Evolutionary conservation across 2,329 filamentous ascomycete species (phyloP), one percentile per base, ranked within the genome.

Genomic region (Colletotrichum destructivum): DNA sequence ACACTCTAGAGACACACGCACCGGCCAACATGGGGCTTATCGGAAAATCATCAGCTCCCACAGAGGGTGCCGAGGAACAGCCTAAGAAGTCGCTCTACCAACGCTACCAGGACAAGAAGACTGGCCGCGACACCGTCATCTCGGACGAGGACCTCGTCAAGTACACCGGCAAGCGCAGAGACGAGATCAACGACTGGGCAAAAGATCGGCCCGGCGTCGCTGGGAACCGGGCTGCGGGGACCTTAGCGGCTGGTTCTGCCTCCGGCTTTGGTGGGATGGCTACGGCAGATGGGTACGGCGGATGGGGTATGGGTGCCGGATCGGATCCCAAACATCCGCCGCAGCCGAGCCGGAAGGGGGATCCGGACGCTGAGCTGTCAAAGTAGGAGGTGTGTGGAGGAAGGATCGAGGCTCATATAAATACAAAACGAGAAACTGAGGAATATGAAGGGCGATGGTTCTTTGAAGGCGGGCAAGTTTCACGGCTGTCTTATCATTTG

Each of bases 121-220:
- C 75, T 47, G 75, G 77, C 56, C 71, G 74, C 40, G 38, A 69
- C 52, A 70, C 49, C n/a, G 54, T 76, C 26, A 78, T 82, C 56
- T 81, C 78, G 72, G 82, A 84, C 69, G 81, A 82, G 13, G 82
- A 84, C 71, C 74, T 85, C 38, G 61, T 77, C 38, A 83, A 83
- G 72, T 83, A 84, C 78, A 84, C 82, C 44, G 83, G 83, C 75
- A 84, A 80, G 75, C 75, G 75, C 31, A 75, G 74, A 16, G 75
- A 60, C 0, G 72, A 80, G 74, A 76, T 85, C 62, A 76, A 78
- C 26, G 44, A 75, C 2, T 84, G 83, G 83, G 79, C 80, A n/a
- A 80, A 80, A 31, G 76, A 75, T 4, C 75, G 78, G 35, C 82
- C 83, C 1, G 82, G 82, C 18, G 82, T 85, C 5, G 84, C 77